These are phyloP conservation scores for Penicillium manginii DNA, from an alignment of 495 filamentous ascomycete genomes.

Conservation along the genomic window DNA sequence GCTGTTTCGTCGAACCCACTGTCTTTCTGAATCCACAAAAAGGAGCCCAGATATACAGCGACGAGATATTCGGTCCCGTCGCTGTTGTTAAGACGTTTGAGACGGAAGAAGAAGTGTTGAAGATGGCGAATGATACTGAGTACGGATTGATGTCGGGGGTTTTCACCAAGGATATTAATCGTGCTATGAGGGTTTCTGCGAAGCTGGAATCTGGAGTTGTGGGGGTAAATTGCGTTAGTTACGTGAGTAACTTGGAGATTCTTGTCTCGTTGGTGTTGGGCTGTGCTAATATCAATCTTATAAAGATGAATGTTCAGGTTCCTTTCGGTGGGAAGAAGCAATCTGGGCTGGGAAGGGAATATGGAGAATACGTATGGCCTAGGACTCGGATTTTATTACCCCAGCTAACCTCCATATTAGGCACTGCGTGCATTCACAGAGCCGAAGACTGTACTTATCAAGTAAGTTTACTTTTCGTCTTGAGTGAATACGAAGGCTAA, in stretches of 20 bases:
- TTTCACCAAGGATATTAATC: constrained; percentile 85
- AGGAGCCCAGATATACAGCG: constrained; percentile 41
- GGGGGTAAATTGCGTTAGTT: constrained; percentile 51
- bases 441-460: constrained; percentile 2
- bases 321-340: constrained; percentile 1
- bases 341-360: constrained; percentile 1
- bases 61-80: constrained; percentile 93
- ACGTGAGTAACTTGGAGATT: not conserved
- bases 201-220: constrained; percentile 91
- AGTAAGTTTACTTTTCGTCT: not conserved
- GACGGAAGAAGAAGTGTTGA: constrained; percentile 75
- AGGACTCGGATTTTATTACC: not conserved
- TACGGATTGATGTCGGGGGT: constrained; percentile 92
- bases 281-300: not conserved
- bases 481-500: no score
- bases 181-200: constrained; percentile 73
- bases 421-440: constrained; percentile 1
- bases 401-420: not conserved
- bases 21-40: constrained; percentile 60
- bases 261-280: not conserved
- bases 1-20: constrained; percentile 58
- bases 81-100: constrained; percentile 89
- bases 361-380: not conserved
- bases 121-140: constrained; percentile 87
- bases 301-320: constrained; percentile 8